A percentile compares a stretch with the other conserved stretches of the same genome.
Evolutionary conservation across 768 basidiomycete genomes (phyloP).

Genomic region (Agrocybe chaxingu): DNA sequence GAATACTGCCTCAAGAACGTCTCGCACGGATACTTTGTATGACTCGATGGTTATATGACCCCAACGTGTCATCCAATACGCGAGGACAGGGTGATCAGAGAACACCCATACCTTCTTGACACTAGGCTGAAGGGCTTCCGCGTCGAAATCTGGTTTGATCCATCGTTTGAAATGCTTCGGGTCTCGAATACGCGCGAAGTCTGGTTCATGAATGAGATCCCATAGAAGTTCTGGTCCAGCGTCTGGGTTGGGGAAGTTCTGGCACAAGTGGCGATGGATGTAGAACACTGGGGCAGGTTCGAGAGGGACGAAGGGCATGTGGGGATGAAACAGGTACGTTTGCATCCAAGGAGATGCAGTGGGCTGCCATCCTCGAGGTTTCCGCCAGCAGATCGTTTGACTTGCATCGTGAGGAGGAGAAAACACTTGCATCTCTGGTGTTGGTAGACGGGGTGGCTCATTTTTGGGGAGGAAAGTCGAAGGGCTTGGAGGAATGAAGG

Average conservation of each 20-base stretch:
- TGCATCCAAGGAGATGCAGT: no score
- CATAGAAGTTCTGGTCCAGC: conserved; percentile 33
- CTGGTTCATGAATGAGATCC: conserved; percentile 38
- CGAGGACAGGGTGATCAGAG: conserved; percentile 34
- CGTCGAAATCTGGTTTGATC: conserved; percentile 24
- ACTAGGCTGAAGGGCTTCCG: conserved; percentile 27
- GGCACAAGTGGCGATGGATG: conserved; percentile 29
- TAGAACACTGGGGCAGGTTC: conserved; percentile 13
- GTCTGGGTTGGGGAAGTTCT: conserved; percentile 35
- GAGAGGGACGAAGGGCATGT: conserved; percentile 1
- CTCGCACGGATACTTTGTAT: conserved; percentile 34
- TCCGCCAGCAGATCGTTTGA: no score
- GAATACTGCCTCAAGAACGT: conserved; percentile 48
- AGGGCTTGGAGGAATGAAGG: conserved; percentile 16
- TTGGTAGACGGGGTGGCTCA: conserved; percentile 7
- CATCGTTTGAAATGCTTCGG: conserved; percentile 18
- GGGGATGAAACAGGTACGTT: not conserved
- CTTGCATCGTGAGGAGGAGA: not conserved
- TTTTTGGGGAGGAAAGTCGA: conserved; percentile 2
- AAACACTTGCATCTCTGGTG: not conserved
- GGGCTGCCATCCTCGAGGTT: no score
- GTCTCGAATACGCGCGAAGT: conserved; percentile 30
- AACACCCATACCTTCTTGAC: conserved; percentile 32
- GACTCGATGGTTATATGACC: conserved; percentile 42
- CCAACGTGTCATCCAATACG: conserved; percentile 44